Conservation (phyloP, 164 flowering plant species). For the Liriodendron chinense region DNA sequence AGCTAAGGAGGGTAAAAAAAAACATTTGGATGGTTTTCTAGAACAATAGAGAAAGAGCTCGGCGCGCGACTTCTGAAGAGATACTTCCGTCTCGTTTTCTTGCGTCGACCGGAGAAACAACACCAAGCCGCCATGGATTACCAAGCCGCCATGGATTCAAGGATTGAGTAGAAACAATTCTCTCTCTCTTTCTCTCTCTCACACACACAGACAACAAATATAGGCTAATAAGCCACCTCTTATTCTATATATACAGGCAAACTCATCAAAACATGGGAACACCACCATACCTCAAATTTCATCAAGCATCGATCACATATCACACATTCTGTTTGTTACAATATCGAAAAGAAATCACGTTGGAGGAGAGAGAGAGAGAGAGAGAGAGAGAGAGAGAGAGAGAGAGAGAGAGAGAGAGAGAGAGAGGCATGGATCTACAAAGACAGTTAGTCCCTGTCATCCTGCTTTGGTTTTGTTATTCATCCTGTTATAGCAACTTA, state of each 20-base stretch:
- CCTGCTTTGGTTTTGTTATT: conserved; percentile 10
- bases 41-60: too few relatives aligned
- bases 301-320: neutral
- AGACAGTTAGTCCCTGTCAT: conserved; percentile 12
- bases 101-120: neutral
- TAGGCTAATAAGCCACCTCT: too few relatives aligned
- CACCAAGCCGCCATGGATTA: too few relatives aligned
- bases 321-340: neutral
- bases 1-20: too few relatives aligned
- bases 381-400: neutral
- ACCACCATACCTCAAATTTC: neutral
- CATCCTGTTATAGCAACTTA: conserved; percentile 17
- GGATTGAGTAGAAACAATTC: neutral
- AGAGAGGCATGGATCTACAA: conserved; percentile 17
- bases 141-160: too few relatives aligned
- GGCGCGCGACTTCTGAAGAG: too few relatives aligned
- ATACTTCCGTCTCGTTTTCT: too few relatives aligned
- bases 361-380: too few relatives aligned
- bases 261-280: neutral
- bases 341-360: too few relatives aligned
- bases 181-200: neutral
- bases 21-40: too few relatives aligned
- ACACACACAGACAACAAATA: too few relatives aligned
- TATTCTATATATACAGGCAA: neutral
- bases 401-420: conserved; percentile 4